Conservation (phyloP, 2,329 filamentous ascomycete species). For the Boeremia exigua region DNA sequence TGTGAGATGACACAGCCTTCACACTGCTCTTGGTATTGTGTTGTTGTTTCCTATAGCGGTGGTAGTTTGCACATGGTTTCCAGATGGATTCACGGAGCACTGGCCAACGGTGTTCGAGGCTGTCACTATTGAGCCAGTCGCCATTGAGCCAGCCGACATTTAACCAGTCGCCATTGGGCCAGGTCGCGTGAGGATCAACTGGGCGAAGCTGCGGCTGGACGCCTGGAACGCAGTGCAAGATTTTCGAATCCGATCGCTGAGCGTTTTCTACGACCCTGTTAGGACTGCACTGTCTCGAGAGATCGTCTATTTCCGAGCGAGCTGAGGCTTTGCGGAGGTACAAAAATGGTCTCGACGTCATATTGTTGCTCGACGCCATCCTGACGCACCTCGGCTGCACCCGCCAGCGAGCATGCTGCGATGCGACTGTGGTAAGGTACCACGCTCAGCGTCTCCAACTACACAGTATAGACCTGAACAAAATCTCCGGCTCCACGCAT, state of each 20-base stretch:
- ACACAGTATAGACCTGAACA: not conserved
- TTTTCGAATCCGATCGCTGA: not conserved
- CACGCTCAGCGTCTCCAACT: not conserved
- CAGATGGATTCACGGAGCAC: not conserved
- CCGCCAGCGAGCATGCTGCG: not conserved
- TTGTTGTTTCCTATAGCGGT: not conserved
- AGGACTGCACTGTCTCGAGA: not conserved
- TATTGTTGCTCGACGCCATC: not conserved
- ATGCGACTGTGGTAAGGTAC: not conserved
- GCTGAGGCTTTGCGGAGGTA: not conserved
- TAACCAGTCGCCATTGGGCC: not conserved
- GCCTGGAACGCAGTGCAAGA: constrained; percentile 1
- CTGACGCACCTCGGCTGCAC: not conserved
- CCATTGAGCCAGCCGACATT: not conserved
- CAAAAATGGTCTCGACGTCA: not conserved
- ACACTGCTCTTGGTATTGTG: not conserved
- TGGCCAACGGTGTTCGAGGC: not conserved
- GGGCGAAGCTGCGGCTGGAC: constrained; percentile 14
- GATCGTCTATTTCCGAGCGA: not conserved
- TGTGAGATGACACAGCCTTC: constrained; percentile 1
- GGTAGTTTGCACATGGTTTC: not conserved
- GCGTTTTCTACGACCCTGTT: not conserved
- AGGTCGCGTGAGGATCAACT: not conserved
- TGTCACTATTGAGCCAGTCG: no score
- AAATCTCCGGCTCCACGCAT: not conserved